Conservation (phyloP, 768 basidiomycete genomes). For the Tephrocybe rancida region DNA sequence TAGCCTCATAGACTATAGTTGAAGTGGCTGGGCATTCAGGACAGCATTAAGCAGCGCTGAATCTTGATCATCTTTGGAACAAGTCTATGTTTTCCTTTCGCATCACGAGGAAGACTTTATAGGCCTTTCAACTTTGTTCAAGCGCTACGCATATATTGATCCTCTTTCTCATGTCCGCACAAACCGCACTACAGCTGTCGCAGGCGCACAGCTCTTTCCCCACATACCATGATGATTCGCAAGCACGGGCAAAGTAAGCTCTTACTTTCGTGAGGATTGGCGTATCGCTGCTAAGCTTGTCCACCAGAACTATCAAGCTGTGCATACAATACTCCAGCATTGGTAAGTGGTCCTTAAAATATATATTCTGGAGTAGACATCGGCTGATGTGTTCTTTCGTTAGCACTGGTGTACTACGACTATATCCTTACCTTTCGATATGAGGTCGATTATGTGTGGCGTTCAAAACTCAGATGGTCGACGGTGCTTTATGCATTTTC, state of each 20-base stretch:
- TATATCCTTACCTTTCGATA: slow-evolving; percentile 26
- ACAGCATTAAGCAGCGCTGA: too few species aligned
- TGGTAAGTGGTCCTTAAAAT: not conserved
- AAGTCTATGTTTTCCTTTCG: too few species aligned
- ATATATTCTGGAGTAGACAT: too few species aligned
- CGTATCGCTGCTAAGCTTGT: not conserved
- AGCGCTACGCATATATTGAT: too few species aligned
- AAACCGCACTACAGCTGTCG: not conserved
- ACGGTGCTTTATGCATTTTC: slow-evolving; percentile 27
- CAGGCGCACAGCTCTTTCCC: slow-evolving; percentile 2
- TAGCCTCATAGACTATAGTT: too few species aligned
- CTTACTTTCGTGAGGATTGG: not conserved
- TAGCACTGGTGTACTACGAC: slow-evolving; percentile 14
- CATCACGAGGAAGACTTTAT: too few species aligned
- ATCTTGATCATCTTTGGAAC: too few species aligned
- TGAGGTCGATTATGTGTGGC: slow-evolving; percentile 29
- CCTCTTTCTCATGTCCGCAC: not conserved
- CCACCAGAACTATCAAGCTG: not conserved
- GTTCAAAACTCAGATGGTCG: slow-evolving; percentile 17
- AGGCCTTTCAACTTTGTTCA: too few species aligned
- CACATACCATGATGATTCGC: not conserved
- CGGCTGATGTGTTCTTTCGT: not conserved
- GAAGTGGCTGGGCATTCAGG: too few species aligned
- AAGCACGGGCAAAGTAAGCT: not conserved
- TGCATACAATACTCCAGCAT: slow-evolving; percentile 13